These are phyloP conservation scores for Clarireedia paspali DNA, from an alignment of 2,329 filamentous ascomycete genomes.

Conservation along the genomic window DNA sequence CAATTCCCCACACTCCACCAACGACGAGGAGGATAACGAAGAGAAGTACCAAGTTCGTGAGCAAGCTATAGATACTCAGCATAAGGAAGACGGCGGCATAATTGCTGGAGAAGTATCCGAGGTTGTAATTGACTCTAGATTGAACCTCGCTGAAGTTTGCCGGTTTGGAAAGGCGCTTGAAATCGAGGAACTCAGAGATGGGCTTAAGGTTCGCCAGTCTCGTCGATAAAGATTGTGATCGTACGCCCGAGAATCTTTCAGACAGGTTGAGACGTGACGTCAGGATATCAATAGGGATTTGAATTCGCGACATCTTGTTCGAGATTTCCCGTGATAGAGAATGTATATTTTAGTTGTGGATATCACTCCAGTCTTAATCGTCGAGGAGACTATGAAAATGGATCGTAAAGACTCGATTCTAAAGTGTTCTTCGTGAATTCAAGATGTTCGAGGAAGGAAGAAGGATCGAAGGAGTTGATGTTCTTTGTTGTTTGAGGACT, in stretches of 20 bases:
- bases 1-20: conserved; percentile 83
- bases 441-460: background rate
- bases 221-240: conserved; percentile 67
- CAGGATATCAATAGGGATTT: conserved; percentile 85
- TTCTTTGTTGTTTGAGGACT: background rate
- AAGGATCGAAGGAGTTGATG: background rate
- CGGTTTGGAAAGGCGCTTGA: conserved; percentile 94
- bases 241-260: conserved; percentile 78
- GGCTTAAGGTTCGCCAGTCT: conserved; percentile 91
- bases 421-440: background rate
- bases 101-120: conserved; percentile 97
- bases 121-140: conserved; percentile 92
- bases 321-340: background rate
- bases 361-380: no score
- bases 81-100: conserved; percentile 91
- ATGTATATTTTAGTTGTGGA: background rate
- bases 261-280: conserved; percentile 83
- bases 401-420: background rate
- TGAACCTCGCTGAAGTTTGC: conserved; percentile 85
- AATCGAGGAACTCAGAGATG: conserved; percentile 85
- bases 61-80: conserved; percentile 89
- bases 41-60: conserved; percentile 78
- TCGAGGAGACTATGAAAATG: no score
- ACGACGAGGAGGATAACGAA: conserved; percentile 89
- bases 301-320: conserved; percentile 69